phyloP scores from a whole-genome alignment of 139 green algal genomes.

The Protoeuglena noctilucae region DNA sequence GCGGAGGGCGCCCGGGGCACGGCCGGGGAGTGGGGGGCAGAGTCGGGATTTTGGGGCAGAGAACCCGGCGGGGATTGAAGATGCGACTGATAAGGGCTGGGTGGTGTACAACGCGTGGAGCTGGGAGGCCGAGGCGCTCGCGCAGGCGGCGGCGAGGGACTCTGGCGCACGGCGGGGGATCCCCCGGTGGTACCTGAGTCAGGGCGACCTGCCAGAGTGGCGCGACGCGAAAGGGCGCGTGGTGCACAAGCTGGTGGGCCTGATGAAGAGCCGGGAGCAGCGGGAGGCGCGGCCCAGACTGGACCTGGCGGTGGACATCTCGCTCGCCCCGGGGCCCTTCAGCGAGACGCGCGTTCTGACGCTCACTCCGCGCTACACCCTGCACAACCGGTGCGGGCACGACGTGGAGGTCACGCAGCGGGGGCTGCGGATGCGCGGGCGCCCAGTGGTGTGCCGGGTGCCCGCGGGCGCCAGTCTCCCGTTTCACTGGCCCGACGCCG shows the following conservation, averaged over 20 bases:
- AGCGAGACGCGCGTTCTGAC: slow-evolving; percentile 23
- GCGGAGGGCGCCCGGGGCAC: too few species aligned
- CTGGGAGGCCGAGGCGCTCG: too few species aligned
- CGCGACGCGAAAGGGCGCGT: neutral
- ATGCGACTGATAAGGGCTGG: too few species aligned
- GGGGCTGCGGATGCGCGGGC: slow-evolving; percentile 3
- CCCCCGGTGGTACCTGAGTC: too few species aligned
- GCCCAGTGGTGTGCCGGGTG: slow-evolving; percentile 13
- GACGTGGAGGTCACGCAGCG: slow-evolving; percentile 17
- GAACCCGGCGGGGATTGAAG: too few species aligned
- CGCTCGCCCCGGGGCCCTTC: slow-evolving; percentile 17
- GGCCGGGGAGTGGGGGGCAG: too few species aligned
- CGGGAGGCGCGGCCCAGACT: slow-evolving; percentile 9
- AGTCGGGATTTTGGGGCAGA: too few species aligned
- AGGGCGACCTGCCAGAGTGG: neutral
- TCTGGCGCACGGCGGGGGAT: too few species aligned
- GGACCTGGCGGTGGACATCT: slow-evolving; percentile 25
- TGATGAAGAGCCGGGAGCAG: neutral
- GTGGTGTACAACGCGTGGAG: too few species aligned
- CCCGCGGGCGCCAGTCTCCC: slow-evolving; percentile 2
- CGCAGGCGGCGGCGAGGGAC: too few species aligned
- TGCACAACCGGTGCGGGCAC: slow-evolving; percentile 21
- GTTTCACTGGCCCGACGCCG: slow-evolving; percentile 25
- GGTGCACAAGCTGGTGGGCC: neutral
- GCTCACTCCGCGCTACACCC: slow-evolving; percentile 21